Base-by-base conservation (phyloP, 2,329 filamentous ascomycete species). In the Fusarium nematophilum region DNA sequence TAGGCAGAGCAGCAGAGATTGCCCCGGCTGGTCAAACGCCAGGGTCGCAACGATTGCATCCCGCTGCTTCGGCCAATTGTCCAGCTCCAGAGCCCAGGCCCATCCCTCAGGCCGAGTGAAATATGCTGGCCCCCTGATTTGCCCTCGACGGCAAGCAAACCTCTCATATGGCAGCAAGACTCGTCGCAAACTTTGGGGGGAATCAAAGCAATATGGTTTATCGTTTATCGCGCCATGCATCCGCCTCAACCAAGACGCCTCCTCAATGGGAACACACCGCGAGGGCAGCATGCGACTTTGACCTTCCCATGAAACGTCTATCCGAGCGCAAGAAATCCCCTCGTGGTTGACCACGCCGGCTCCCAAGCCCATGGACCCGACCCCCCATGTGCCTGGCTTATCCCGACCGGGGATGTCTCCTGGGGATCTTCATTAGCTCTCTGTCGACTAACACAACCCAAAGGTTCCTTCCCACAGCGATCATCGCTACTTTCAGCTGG, bases 351-450 rank as follows among this genome's bases (percentile, higher is more conserved):
- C 25, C 17, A 31, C 27, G 44, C 47, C 48, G 43, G 50, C 43
- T n/a, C 40, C 48, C 39, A 42, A 47, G 45, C 31, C 31, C 14
- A 39, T 36, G 37, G 23, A 26, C n/a, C n/a, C n/a, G n/a, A n/a
- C n/a, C n/a, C n/a, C 50, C 44, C 30, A 40, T 53, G 27, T 50
- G 46, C 49, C 42, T 42, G 37, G 33, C 37, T 48, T 53, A 29
- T 47, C 46, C 36, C 52, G 37, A 53, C 43, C 31, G 36, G 42
- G 50, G 47, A 25, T 49, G 49, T 47, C 36, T 61, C 42, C 34
- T 31, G 46, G 43, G 40, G 47, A 57, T 64, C 51, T 37, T 53
- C 44, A 54, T 59, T 39, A 39, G 29, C 18, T 27, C 21, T 14
- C 27, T 21, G 45, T 48, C 39, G 37, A 39, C 39, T 45, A 33